A percentile compares a stretch with the other conserved stretches of the same genome.
phyloP scores from a whole-genome alignment of 768 basidiomycete genomes.

The Lactarius trivialis region DNA sequence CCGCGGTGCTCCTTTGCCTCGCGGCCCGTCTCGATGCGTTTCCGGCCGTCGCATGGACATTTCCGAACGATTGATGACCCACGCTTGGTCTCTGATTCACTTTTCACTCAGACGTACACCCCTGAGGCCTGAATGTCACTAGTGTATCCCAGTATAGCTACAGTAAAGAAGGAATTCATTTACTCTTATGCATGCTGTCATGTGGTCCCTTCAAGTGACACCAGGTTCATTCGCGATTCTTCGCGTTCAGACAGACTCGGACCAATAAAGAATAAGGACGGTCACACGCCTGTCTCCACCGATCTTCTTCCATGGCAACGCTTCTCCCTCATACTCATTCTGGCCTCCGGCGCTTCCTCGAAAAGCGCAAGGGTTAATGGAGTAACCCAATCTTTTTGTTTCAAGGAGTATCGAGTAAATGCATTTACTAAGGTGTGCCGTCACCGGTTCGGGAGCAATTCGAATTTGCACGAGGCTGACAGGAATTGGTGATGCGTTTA shows the following conservation, averaged over 20 bases:
- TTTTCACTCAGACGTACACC: too few species aligned
- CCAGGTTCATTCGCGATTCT: too few species aligned
- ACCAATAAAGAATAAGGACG: too few species aligned
- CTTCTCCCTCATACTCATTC: neutral
- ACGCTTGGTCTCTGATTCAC: too few species aligned
- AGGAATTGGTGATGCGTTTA: neutral
- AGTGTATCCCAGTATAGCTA: too few species aligned
- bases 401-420: neutral
- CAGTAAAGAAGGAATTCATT: too few species aligned
- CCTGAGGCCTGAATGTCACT: too few species aligned
- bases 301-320: neutral
- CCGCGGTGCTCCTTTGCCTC: neutral
- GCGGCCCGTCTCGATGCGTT: neutral
- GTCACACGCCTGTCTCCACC: neutral
- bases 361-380: neutral
- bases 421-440: neutral
- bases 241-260: too few species aligned
- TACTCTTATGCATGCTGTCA: too few species aligned
- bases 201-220: too few species aligned
- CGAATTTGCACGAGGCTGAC: neutral
- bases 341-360: neutral
- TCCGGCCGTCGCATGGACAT: neutral
- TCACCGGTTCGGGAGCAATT: neutral
- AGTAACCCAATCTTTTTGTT: neutral
- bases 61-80: too few species aligned